A percentile compares a stretch with the other conserved stretches of the same genome.
Evolutionary conservation across 495 filamentous ascomycete species (phyloP).

Genomic region (Trichoderma reesei): DNA sequence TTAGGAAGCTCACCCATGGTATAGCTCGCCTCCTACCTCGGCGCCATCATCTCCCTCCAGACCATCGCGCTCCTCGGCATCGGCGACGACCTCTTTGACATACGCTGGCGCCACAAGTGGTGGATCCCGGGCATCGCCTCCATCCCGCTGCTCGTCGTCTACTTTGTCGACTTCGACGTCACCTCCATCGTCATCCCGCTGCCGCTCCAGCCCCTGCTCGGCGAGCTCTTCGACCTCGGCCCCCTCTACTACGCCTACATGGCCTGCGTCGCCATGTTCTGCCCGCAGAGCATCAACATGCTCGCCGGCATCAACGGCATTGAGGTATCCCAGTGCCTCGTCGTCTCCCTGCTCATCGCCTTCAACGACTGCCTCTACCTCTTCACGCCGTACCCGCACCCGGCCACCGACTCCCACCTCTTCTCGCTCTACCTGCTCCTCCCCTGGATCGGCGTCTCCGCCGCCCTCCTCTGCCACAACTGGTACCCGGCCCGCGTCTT

Average conservation of each 20-base stretch:
- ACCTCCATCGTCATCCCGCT: constrained; percentile 87
- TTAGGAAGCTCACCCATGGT: not conserved
- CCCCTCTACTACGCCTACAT: constrained; percentile 94
- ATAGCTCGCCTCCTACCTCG: constrained; percentile 89
- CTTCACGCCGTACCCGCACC: constrained; percentile 73
- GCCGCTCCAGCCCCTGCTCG: constrained; percentile 72
- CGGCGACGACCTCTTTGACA: constrained; percentile 94
- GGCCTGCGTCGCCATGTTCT: constrained; percentile 89
- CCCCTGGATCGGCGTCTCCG: constrained; percentile 85
- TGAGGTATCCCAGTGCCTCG: constrained; percentile 86
- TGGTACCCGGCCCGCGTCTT: constrained; percentile 95
- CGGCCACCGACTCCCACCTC: constrained; percentile 88
- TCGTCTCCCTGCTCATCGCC: constrained; percentile 75
- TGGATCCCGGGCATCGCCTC: constrained; percentile 91
- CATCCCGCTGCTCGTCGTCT: constrained; percentile 90
- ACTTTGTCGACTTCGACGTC: constrained; percentile 96
- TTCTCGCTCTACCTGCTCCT: constrained; percentile 92
- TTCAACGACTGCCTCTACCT: constrained; percentile 78
- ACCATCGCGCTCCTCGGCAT: constrained; percentile 83
- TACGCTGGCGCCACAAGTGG: constrained; percentile 97
- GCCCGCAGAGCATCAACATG: constrained; percentile 98
- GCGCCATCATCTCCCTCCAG: constrained; percentile 84
- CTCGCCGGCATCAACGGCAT: constrained; percentile 95
- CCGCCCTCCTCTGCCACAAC: constrained; percentile 82
- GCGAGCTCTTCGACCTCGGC: constrained; percentile 73